Evolutionary conservation across 2,329 filamentous ascomycete species (phyloP).

Genomic region (Myriosclerotinia curreyana): DNA sequence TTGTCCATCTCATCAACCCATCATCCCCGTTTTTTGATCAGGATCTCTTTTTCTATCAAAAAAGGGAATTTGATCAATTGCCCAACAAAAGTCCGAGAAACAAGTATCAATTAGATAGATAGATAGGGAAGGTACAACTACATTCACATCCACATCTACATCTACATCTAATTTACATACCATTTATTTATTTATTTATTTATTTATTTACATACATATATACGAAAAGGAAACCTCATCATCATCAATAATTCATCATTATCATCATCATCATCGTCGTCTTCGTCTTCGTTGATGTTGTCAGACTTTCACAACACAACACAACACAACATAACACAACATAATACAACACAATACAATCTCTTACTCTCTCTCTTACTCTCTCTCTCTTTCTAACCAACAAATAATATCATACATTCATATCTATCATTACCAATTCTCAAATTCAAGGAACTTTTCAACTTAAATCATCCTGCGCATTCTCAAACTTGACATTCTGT

Average conservation of each 20-base stretch:
- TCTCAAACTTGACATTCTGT: conserved; percentile 12
- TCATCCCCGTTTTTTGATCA: too few relatives aligned
- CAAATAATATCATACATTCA: not conserved
- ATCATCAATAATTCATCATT: not conserved
- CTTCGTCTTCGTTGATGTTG: too few relatives aligned
- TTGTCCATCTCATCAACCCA: too few relatives aligned
- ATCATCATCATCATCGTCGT: too few relatives aligned
- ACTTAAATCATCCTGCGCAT: not conserved
- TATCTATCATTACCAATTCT: not conserved
- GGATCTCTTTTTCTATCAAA: too few relatives aligned
- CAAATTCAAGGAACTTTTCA: not conserved
- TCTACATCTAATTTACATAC: too few relatives aligned
- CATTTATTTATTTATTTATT: too few relatives aligned
- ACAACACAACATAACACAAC: not conserved
- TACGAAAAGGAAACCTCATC: not conserved
- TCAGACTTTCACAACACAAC: conserved; percentile 1
- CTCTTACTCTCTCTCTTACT: not conserved
- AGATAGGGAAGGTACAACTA: conserved; percentile 1
- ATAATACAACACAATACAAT: not conserved
- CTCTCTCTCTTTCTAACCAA: not conserved
- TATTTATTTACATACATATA: not conserved
- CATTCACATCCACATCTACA: too few relatives aligned
- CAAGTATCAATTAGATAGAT: too few relatives aligned
- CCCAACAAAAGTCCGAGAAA: too few relatives aligned
- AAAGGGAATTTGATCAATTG: too few relatives aligned